phyloP scores from a whole-genome alignment of 2,329 filamentous ascomycete genomes.

The Neoarthrinium moseri region DNA sequence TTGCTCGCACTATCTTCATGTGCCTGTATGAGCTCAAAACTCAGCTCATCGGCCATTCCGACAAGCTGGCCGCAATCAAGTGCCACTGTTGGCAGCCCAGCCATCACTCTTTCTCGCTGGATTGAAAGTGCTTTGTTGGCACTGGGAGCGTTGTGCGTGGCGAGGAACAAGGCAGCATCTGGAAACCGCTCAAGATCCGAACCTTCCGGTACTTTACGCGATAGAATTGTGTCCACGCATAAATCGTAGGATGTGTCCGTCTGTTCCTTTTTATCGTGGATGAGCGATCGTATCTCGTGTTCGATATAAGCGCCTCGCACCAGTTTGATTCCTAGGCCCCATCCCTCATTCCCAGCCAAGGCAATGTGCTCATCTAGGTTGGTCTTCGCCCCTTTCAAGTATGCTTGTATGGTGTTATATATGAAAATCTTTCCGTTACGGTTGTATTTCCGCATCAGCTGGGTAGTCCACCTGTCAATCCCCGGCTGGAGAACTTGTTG shows the following conservation, averaged over 20 bases:
- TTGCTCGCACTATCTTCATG: background rate
- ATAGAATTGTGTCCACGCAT: background rate
- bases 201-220: background rate
- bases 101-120: background rate
- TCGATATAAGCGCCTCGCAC: constrained; percentile 4
- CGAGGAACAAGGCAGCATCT: background rate
- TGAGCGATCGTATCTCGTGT: background rate
- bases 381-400: background rate
- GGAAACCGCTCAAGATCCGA: background rate
- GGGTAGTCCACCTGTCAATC: constrained; percentile 1
- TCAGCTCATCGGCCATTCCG: constrained; percentile 1
- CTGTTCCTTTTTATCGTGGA: constrained; percentile 2
- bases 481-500: constrained; percentile 1
- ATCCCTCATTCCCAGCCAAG: background rate
- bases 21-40: background rate
- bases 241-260: background rate
- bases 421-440: background rate
- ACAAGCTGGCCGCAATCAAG: background rate
- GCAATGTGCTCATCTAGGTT: background rate
- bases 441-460: constrained; percentile 1
- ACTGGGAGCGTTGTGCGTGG: constrained; percentile 1
- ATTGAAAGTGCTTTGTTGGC: background rate
- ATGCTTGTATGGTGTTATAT: constrained; percentile 1
- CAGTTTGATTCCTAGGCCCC: constrained; percentile 1
- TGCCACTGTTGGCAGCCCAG: background rate